Conservation (phyloP, 176 grass and related monocot genomes). For the Echinochloa phyllopogon region DNA sequence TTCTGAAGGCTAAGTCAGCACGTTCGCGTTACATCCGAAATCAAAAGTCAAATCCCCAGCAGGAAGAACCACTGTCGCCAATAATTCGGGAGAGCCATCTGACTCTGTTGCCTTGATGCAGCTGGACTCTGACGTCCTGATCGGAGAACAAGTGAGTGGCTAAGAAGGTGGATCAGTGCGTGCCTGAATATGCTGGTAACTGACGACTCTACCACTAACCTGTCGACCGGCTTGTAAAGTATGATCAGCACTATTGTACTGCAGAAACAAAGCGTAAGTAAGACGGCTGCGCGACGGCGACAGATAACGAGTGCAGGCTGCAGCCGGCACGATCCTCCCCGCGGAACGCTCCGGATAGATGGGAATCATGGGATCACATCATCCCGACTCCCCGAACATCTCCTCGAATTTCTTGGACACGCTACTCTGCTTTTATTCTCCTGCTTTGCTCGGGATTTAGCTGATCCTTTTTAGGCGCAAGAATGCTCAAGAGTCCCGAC, state of each 20-base stretch:
- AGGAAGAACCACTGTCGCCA: not conserved
- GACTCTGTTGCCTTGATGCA: not conserved
- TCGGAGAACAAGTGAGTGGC: not conserved
- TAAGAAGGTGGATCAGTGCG: not conserved
- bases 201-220: not conserved
- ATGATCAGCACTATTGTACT: not conserved
- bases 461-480: not conserved
- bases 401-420: not conserved
- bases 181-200: conserved; percentile 6
- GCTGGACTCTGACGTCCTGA: not conserved
- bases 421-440: not conserved
- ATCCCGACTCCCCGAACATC: not conserved
- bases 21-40: not conserved
- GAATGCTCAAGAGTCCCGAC: not conserved
- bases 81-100: not conserved
- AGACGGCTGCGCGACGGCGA: conserved; percentile 8
- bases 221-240: not conserved
- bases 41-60: not conserved
- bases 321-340: not conserved
- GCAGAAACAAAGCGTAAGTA: not conserved
- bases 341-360: not conserved
- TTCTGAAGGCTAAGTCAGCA: not conserved
- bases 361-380: not conserved
- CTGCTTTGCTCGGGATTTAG: not conserved
- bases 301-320: not conserved